Conservation (phyloP, 805 yeast genomes). For the Kodamaea sagamina region DNA sequence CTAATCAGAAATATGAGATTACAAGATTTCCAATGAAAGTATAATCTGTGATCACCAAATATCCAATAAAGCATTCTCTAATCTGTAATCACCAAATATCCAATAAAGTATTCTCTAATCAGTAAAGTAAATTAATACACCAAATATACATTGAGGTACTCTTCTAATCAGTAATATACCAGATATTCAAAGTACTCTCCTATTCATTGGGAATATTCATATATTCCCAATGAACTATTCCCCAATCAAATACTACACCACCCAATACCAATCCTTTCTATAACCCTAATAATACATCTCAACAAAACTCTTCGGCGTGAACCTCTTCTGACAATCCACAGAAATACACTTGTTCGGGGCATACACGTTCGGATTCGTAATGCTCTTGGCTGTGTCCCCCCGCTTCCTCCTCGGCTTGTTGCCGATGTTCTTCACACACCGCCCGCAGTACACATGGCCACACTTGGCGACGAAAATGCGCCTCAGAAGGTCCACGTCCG, state of each 20-base stretch:
- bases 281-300: constrained; percentile 44
- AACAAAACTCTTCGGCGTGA: constrained; percentile 50
- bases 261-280: neutral
- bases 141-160: no score
- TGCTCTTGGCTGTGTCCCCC: constrained; percentile 22
- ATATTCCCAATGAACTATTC: neutral
- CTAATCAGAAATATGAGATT: no score
- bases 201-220: no score
- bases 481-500: constrained; percentile 62
- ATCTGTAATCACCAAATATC: no score
- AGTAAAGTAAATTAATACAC: no score
- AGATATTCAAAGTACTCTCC: no score
- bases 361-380: constrained; percentile 39
- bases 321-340: constrained; percentile 43
- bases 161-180: no score
- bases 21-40: no score
- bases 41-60: no score
- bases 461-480: constrained; percentile 68
- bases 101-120: no score
- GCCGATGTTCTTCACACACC: constrained; percentile 72
- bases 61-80: no score
- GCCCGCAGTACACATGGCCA: constrained; percentile 86
- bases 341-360: constrained; percentile 66
- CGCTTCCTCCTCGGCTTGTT: constrained; percentile 37
- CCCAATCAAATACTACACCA: neutral